A percentile compares a stretch with the other conserved stretches of the same genome.
phyloP scores from a whole-genome alignment of 768 basidiomycete genomes.

The Rubroboletus pulcherrimus region DNA sequence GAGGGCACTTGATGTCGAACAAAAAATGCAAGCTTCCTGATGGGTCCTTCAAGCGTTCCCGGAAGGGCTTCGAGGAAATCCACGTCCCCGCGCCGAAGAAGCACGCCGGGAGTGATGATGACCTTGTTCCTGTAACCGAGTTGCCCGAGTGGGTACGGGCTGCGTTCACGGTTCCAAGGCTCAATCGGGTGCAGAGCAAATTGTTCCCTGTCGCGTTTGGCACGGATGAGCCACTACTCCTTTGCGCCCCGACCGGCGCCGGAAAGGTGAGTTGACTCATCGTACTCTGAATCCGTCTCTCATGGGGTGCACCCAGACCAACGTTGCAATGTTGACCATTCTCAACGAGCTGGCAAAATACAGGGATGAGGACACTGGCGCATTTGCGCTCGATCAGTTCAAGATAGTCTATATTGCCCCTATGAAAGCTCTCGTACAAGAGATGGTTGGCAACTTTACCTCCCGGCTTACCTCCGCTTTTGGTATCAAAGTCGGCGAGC shows the following conservation, averaged over 20 bases:
- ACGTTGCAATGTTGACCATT: constrained; percentile 94
- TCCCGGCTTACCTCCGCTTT: constrained; percentile 58
- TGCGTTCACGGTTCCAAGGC: constrained; percentile 76
- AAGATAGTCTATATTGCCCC: constrained; percentile 98
- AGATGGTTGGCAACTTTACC: constrained; percentile 95
- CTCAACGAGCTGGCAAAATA: constrained; percentile 87
- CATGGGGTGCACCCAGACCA: constrained; percentile 58
- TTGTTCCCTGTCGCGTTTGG: constrained; percentile 91
- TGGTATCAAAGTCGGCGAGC: constrained; percentile 86
- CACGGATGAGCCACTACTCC: constrained; percentile 88
- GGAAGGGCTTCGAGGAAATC: constrained; percentile 97
- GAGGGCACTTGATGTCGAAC: constrained; percentile 96
- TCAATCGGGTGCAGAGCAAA: constrained; percentile 93
- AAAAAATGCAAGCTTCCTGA: constrained; percentile 98
- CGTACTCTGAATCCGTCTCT: not conserved
- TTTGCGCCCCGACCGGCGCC: constrained; percentile 97
- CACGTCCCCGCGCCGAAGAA: constrained; percentile 93
- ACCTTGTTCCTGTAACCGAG: constrained; percentile 65
- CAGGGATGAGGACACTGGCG: constrained; percentile 76
- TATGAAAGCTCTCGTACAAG: constrained; percentile 99
- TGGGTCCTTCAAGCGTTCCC: constrained; percentile 93
- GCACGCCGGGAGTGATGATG: constrained; percentile 56
- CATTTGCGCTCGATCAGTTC: constrained; percentile 83
- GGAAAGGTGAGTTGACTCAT: constrained; percentile 72
- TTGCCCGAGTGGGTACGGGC: constrained; percentile 85